phyloP scores from a whole-genome alignment of 129 eudicot genomes.

The Pittosporum tobira region DNA sequence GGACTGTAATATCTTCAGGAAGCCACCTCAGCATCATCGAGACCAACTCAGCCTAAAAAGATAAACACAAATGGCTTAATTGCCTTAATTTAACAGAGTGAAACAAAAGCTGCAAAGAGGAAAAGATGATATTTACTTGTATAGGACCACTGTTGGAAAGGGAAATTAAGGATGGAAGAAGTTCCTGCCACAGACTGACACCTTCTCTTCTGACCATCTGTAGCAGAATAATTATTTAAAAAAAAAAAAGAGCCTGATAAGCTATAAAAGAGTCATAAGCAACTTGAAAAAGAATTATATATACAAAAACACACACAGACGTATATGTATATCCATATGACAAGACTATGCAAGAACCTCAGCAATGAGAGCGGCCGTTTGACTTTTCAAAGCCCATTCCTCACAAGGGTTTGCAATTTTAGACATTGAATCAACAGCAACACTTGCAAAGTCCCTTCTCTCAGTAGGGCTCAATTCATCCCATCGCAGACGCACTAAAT shows the following conservation, averaged over 20 bases:
- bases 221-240: slow-evolving; percentile 18
- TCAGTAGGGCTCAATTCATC: slow-evolving; percentile 64
- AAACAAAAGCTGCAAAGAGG: slow-evolving; percentile 10
- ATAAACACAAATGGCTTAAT: slow-evolving; percentile 27
- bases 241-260: not conserved
- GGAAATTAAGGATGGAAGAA: slow-evolving; percentile 59
- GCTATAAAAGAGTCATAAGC: slow-evolving; percentile 2
- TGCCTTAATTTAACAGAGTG: slow-evolving; percentile 7
- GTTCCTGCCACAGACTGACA: slow-evolving; percentile 68
- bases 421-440: slow-evolving; percentile 61
- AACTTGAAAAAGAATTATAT: slow-evolving; percentile 11
- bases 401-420: slow-evolving; percentile 59
- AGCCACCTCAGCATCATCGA: slow-evolving; percentile 93
- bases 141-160: slow-evolving; percentile 71
- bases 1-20: slow-evolving; percentile 96
- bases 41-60: slow-evolving; percentile 85
- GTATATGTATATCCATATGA: too few species aligned
- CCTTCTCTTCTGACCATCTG: slow-evolving; percentile 98
- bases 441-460: slow-evolving; percentile 62
- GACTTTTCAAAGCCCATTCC: slow-evolving; percentile 95
- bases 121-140: slow-evolving; percentile 49
- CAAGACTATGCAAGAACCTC: slow-evolving; percentile 43
- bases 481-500: slow-evolving; percentile 90
- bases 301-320: too few species aligned
- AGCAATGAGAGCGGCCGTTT: slow-evolving; percentile 83